phyloP scores from a whole-genome alignment of 176 grass and related monocot genomes.

The Avena atlantica region DNA sequence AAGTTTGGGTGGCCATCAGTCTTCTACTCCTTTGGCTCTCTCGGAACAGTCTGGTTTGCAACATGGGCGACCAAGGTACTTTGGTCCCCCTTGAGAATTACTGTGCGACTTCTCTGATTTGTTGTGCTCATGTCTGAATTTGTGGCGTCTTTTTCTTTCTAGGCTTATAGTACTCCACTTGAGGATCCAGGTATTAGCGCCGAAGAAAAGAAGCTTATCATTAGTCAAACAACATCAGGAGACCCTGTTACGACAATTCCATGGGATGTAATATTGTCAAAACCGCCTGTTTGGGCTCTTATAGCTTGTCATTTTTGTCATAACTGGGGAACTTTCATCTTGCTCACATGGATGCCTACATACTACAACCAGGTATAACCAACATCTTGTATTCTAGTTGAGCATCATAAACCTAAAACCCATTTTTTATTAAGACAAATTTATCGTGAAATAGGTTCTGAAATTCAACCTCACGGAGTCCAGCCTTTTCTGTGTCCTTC shows the following conservation, averaged over 20 bases:
- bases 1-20: constrained; percentile 92
- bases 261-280: constrained; percentile 87
- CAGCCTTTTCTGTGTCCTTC: constrained; percentile 86
- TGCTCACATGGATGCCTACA: constrained; percentile 99
- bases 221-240: constrained; percentile 55
- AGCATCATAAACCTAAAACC: constrained; percentile 7
- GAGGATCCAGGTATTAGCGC: constrained; percentile 80
- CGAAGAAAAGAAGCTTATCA: constrained; percentile 81
- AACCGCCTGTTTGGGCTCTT: constrained; percentile 95
- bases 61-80: constrained; percentile 75
- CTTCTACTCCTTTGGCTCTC: constrained; percentile 91
- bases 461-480: constrained; percentile 99
- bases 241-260: constrained; percentile 88
- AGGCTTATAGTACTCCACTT: constrained; percentile 94
- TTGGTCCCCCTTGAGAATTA: constrained; percentile 27
- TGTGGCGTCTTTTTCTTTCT: constrained; percentile 26
- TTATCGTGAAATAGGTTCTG: constrained; percentile 71
- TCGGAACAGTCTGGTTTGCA: constrained; percentile 77
- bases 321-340: constrained; percentile 98
- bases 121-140: constrained; percentile 20
- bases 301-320: constrained; percentile 96
- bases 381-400: constrained; percentile 11
- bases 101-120: constrained; percentile 22
- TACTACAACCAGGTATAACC: constrained; percentile 91
- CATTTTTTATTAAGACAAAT: not conserved